Conservation (phyloP, 73 alveolate species). For the Strombidium stylifer region DNA sequence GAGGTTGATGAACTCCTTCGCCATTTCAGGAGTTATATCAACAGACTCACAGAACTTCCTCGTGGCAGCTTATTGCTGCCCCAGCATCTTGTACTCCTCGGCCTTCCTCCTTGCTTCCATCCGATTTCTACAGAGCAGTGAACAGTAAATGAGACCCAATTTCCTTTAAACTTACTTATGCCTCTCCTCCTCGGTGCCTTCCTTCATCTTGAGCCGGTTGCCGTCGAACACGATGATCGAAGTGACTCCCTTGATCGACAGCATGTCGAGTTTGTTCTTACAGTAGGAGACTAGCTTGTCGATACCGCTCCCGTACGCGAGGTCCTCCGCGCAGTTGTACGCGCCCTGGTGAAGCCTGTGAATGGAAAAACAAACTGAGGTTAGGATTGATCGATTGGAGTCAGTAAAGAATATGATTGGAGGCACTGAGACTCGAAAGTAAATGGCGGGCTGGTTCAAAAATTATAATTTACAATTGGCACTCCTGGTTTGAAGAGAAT, state of each 20-base stretch:
- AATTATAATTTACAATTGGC: too few relatives aligned
- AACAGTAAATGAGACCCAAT: slow-evolving; percentile 24
- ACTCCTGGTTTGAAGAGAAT: too few relatives aligned
- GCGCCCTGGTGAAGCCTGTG: slow-evolving; percentile 85
- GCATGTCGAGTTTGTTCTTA: slow-evolving; percentile 72
- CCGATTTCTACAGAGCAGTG: slow-evolving; percentile 40
- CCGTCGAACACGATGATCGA: slow-evolving; percentile 95
- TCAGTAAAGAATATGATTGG: too few relatives aligned
- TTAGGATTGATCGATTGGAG: too few relatives aligned
- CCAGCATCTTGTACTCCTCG: slow-evolving; percentile 65
- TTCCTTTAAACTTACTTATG: too few relatives aligned
- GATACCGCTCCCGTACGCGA: slow-evolving; percentile 75
- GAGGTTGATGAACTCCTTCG: slow-evolving; percentile 70
- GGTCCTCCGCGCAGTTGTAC: slow-evolving; percentile 79
- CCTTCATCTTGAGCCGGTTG: slow-evolving; percentile 74
- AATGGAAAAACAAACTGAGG: neutral
- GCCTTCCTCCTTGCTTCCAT: slow-evolving; percentile 62
- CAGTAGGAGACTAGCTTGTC: slow-evolving; percentile 74
- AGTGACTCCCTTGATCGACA: slow-evolving; percentile 64
- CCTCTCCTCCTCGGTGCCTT: slow-evolving; percentile 71
- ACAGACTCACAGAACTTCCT: slow-evolving; percentile 70
- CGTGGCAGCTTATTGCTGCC: slow-evolving; percentile 68
- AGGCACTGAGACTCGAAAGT: too few relatives aligned
- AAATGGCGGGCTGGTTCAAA: too few relatives aligned
- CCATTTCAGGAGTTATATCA: slow-evolving; percentile 82